Evolutionary conservation across 1,139 yeast species (phyloP).

Genomic region (Suhomyces bolitotheri): DNA sequence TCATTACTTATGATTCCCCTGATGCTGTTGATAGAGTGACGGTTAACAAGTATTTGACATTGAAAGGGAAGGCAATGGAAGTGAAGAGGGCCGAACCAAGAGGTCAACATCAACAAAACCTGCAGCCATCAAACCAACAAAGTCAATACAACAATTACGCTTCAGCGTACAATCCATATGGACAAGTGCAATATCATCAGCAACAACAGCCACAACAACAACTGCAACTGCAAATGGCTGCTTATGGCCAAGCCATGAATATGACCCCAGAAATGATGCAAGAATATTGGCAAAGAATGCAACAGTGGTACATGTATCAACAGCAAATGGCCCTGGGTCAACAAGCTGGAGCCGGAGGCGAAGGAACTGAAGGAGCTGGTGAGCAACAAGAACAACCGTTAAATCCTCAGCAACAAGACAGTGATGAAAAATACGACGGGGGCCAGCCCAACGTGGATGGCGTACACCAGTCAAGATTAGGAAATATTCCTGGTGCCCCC

Average conservation of each 20-base stretch:
- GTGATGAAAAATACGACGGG: constrained; percentile 20
- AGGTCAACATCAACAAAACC: constrained; percentile 49
- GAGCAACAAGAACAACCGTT: constrained; percentile 52
- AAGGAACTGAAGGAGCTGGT: constrained; percentile 30
- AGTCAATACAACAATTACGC: constrained; percentile 25
- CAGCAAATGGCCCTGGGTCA: constrained; percentile 41
- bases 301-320: constrained; percentile 69
- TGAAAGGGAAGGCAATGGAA: constrained; percentile 91
- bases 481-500: constrained; percentile 6
- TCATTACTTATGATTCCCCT: constrained; percentile 93
- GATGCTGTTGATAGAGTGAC: constrained; percentile 94
- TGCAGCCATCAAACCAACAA: constrained; percentile 17
- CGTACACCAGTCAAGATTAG: constrained; percentile 6
- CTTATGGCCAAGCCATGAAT: constrained; percentile 39
- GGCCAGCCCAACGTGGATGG: constrained; percentile 19
- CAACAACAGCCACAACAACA: constrained; percentile 28
- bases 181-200: constrained; percentile 27
- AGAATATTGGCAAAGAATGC: constrained; percentile 86
- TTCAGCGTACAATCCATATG: constrained; percentile 37
- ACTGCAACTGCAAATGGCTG: constrained; percentile 18
- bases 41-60: constrained; percentile 74
- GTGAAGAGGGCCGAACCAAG: constrained; percentile 99
- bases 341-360: constrained; percentile 24
- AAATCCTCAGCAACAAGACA: constrained; percentile 54
- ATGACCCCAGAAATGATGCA: constrained; percentile 85